Percentiles rank a stretch among this genome's conserved stretches.
Conservation (phyloP, 306 rosid genomes). For the Dryas octopetala region DNA sequence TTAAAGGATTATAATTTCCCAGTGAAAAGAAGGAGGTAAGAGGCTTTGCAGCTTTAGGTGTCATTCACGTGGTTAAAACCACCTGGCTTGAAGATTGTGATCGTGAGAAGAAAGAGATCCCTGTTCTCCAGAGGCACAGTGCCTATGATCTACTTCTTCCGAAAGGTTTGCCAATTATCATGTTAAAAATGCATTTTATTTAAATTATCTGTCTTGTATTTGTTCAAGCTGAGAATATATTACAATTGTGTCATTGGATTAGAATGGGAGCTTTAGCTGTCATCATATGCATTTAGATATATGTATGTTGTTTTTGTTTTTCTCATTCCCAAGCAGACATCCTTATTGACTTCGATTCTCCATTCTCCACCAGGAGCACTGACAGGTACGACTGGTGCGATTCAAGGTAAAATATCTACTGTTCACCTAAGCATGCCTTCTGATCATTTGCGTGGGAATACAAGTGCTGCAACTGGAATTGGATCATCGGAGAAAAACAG, state of each 20-base stretch:
- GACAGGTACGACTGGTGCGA: constrained; percentile 32
- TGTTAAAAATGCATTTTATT: constrained; percentile 2
- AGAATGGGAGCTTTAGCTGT: constrained; percentile 2
- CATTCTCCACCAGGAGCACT: constrained; percentile 43
- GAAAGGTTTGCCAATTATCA: constrained; percentile 56
- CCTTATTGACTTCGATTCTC: constrained; percentile 32
- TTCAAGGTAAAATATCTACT: constrained; percentile 48
- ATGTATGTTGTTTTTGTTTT: background rate
- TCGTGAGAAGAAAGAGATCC: constrained; percentile 65
- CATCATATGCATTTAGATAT: constrained; percentile 5
- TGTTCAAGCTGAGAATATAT: constrained; percentile 21
- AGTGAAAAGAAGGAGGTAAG: constrained; percentile 87
- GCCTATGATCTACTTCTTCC: constrained; percentile 74
- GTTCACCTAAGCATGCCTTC: constrained; percentile 43
- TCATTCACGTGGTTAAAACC: constrained; percentile 67
- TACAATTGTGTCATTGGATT: background rate
- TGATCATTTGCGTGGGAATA: constrained; percentile 32
- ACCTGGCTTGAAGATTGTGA: constrained; percentile 94
- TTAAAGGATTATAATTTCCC: constrained; percentile 25
- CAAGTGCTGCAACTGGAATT: constrained; percentile 40
- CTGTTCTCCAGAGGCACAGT: constrained; percentile 61
- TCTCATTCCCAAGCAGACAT: constrained; percentile 20
- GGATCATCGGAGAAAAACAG: constrained; percentile 42
- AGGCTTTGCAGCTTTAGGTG: constrained; percentile 74
- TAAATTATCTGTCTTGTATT: constrained; percentile 7